Evolutionary conservation across 345 rosid genomes (phyloP).

Genomic region (Ailanthus altissimus): DNA sequence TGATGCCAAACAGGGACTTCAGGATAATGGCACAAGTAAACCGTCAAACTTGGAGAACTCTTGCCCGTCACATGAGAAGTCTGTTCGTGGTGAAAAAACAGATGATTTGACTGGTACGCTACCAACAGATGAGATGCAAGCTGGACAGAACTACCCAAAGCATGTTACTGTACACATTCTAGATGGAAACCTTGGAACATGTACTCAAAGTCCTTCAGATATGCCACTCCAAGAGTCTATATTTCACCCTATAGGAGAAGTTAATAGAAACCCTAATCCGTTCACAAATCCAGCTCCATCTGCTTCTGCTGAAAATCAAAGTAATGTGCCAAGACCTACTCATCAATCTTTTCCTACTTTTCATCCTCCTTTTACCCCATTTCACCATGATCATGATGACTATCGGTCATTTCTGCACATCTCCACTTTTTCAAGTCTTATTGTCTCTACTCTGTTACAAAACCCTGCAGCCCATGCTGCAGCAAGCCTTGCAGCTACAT

Average conservation of each 20-base stretch:
- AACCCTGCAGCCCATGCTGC: constrained; percentile 87
- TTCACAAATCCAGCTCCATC: constrained; percentile 56
- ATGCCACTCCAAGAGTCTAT: constrained; percentile 45
- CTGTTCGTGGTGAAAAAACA: constrained; percentile 38
- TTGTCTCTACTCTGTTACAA: constrained; percentile 70
- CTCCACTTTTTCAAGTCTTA: constrained; percentile 69
- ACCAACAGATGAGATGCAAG: constrained; percentile 48
- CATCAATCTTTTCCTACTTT: constrained; percentile 55
- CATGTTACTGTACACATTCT: constrained; percentile 62
- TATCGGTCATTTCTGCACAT: constrained; percentile 66
- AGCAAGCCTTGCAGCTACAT: constrained; percentile 77
- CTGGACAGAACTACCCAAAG: constrained; percentile 65
- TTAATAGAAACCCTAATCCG: constrained; percentile 40
- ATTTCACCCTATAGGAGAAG: constrained; percentile 51
- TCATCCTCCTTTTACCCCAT: constrained; percentile 50
- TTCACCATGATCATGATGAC: constrained; percentile 60
- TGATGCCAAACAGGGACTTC: constrained; percentile 46
- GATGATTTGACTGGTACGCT: constrained; percentile 29
- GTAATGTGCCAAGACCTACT: constrained; percentile 39
- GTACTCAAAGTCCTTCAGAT: constrained; percentile 47
- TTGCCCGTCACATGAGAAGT: constrained; percentile 38
- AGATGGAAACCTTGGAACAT: constrained; percentile 52
- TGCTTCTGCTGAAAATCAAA: constrained; percentile 49
- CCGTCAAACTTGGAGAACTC: constrained; percentile 43
- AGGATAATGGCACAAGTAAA: constrained; percentile 50